phyloP scores from a whole-genome alignment of 768 basidiomycete genomes.

The Serendipita indica region DNA sequence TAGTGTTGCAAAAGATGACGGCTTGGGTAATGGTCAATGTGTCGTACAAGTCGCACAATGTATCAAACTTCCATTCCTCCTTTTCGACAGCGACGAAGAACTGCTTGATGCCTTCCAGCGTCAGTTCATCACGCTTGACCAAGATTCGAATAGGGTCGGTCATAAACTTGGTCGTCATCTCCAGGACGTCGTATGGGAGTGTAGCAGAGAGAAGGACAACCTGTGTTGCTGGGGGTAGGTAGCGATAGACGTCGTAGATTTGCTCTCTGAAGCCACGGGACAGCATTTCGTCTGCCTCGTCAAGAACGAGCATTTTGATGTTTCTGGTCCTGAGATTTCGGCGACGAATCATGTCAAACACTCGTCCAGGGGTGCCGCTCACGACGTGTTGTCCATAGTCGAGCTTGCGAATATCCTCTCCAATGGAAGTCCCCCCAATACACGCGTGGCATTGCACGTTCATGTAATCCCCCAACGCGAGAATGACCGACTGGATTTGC shows the following conservation, averaged over 20 bases:
- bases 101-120: slow-evolving; percentile 89
- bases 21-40: slow-evolving; percentile 98
- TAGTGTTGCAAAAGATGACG: slow-evolving; percentile 97
- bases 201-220: slow-evolving; percentile 94
- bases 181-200: slow-evolving; percentile 88
- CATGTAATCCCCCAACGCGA: slow-evolving; percentile 97
- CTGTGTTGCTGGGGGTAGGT: slow-evolving; percentile 92
- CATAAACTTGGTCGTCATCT: slow-evolving; percentile 99
- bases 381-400: slow-evolving; percentile 97
- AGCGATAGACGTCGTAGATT: slow-evolving; percentile 97
- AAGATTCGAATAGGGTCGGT: slow-evolving; percentile 95
- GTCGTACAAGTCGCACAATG: slow-evolving; percentile 92
- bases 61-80: slow-evolving; percentile 99
- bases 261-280: slow-evolving; percentile 99
- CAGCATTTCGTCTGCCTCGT: slow-evolving; percentile 90
- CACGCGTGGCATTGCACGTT: slow-evolving; percentile 98
- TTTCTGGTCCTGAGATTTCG: slow-evolving; percentile 85
- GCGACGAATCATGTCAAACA: slow-evolving; percentile 97
- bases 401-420: slow-evolving; percentile 93
- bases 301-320: slow-evolving; percentile 94
- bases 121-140: slow-evolving; percentile 98
- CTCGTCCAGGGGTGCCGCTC: slow-evolving; percentile 92
- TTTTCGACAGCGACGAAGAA: slow-evolving; percentile 98
- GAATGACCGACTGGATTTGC: slow-evolving; percentile 95
- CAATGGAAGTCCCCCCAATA: slow-evolving; percentile 93